Evolutionary conservation across 129 eudicot species (phyloP).

Genomic region (Ambrosia trifida): DNA sequence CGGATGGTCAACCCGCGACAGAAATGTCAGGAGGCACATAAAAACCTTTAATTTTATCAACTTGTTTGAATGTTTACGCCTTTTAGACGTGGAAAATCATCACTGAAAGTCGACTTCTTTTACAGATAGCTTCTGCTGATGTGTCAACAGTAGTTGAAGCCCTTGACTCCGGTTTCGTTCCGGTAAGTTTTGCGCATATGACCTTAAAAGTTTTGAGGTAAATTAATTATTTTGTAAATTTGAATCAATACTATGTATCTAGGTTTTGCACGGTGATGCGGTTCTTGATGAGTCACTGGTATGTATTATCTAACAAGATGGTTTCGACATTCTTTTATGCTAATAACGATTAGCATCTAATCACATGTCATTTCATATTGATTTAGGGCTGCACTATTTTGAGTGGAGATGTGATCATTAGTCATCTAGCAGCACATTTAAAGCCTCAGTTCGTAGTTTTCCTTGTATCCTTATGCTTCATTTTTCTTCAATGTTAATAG

Average conservation of each 20-base stretch:
- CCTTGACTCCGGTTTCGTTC: conserved; percentile 79
- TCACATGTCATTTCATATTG: conserved; percentile 5
- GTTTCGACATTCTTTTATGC: conserved; percentile 1
- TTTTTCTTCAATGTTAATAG: conserved; percentile 4
- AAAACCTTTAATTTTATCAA: conserved; percentile 19
- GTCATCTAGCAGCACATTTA: conserved; percentile 74
- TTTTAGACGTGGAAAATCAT: not conserved
- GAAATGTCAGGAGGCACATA: conserved; percentile 62
- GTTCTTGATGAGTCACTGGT: conserved; percentile 93
- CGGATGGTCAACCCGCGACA: conserved; percentile 90
- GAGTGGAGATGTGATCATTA: conserved; percentile 95
- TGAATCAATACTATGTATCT: conserved; percentile 15
- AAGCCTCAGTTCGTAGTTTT: conserved; percentile 91
- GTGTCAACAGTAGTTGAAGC: conserved; percentile 61
- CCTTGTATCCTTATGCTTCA: conserved; percentile 74
- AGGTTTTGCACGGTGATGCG: conserved; percentile 99
- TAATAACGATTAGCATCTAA: conserved; percentile 19
- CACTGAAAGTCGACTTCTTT: not conserved
- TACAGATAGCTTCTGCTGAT: conserved; percentile 77
- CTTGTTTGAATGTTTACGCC: conserved; percentile 8
- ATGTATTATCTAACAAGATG: conserved; percentile 18
- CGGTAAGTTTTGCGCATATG: conserved; percentile 52
- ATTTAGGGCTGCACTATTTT: conserved; percentile 89
- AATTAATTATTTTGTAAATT: not conserved
- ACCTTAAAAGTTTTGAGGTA: conserved; percentile 1